A percentile compares a stretch with the other conserved stretches of the same genome.
Conservation (phyloP, 768 basidiomycete species). For the Thelephora ganbajun region DNA sequence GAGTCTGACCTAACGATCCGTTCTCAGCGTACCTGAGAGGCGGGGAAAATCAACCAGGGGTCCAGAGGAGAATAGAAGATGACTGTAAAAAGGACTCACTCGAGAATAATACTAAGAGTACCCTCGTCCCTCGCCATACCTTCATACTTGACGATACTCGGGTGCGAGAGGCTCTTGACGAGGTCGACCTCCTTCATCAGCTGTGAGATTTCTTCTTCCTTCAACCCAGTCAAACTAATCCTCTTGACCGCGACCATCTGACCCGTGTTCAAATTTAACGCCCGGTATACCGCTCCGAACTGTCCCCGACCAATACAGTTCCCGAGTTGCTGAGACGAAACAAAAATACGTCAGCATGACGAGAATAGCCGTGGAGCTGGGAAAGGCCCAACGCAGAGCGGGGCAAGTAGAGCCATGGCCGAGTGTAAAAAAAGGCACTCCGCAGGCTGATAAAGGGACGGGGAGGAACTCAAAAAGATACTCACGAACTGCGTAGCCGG, state of each 20-base stretch:
- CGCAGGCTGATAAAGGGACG: constrained; percentile 3
- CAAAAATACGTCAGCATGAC: constrained; percentile 2
- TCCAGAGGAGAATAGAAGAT: constrained; percentile 4
- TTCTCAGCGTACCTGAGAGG: constrained; percentile 83
- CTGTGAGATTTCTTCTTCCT: constrained; percentile 80
- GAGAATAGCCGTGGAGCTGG: constrained; percentile 1
- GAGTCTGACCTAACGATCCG: constrained; percentile 84
- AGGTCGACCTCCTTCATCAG: constrained; percentile 93
- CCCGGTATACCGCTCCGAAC: constrained; percentile 92
- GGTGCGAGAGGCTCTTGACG: constrained; percentile 81
- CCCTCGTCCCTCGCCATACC: constrained; percentile 87
- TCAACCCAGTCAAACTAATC: constrained; percentile 78
- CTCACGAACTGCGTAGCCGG: constrained; percentile 71
- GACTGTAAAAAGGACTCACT: constrained; percentile 41
- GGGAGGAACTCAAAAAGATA: no score
- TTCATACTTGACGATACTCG: constrained; percentile 95
- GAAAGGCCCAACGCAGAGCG: no score
- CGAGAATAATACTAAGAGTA: constrained; percentile 83
- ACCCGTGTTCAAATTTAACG: constrained; percentile 85
- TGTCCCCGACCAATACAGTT: constrained; percentile 96
- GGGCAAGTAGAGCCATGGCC: no score
- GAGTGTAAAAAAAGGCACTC: constrained; percentile 3
- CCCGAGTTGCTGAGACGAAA: constrained; percentile 72
- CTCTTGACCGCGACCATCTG: constrained; percentile 99
- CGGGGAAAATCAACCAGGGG: constrained; percentile 10